Percentiles rank a stretch among this genome's conserved stretches.
Conservation (phyloP, 805 yeast species). For the Nematodospora valgi region DNA sequence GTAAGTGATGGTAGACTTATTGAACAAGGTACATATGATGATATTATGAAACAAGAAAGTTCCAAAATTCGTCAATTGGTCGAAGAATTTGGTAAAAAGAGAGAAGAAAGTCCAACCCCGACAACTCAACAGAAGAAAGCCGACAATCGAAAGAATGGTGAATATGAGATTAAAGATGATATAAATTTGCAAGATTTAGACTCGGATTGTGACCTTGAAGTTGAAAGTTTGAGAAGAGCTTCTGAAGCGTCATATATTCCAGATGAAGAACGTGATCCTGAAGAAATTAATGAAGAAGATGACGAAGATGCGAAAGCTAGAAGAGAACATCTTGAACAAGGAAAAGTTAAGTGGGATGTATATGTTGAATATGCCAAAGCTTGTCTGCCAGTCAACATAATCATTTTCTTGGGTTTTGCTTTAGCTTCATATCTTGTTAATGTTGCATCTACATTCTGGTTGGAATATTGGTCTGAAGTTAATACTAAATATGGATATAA, state of each 20-base stretch:
- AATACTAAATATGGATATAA: constrained; percentile 68
- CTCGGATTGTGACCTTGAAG: constrained; percentile 29
- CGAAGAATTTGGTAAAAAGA: constrained; percentile 57
- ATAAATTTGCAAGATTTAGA: constrained; percentile 27
- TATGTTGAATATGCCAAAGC: constrained; percentile 83
- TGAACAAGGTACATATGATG: constrained; percentile 63
- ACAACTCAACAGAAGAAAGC: too few species aligned
- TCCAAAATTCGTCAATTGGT: constrained; percentile 55
- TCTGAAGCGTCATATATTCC: constrained; percentile 47
- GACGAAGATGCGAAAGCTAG: constrained; percentile 39
- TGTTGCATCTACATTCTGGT: constrained; percentile 82
- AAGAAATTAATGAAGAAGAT: constrained; percentile 32
- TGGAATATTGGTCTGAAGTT: constrained; percentile 95
- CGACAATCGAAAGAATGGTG: constrained; percentile 11
- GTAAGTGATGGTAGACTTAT: constrained; percentile 64
- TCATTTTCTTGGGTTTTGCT: constrained; percentile 52
- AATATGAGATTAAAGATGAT: constrained; percentile 14
- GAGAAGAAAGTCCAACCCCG: constrained; percentile 11
- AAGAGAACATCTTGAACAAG: constrained; percentile 86
- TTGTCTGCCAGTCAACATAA: constrained; percentile 68
- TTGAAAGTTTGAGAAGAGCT: constrained; percentile 54
- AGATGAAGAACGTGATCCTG: constrained; percentile 33
- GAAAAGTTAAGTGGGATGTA: constrained; percentile 86
- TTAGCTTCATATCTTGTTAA: constrained; percentile 56
- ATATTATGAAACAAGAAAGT: constrained; percentile 42